These are phyloP conservation scores for Epichloe festucae DNA, from an alignment of 2,329 filamentous ascomycete species.

Conservation along the genomic window DNA sequence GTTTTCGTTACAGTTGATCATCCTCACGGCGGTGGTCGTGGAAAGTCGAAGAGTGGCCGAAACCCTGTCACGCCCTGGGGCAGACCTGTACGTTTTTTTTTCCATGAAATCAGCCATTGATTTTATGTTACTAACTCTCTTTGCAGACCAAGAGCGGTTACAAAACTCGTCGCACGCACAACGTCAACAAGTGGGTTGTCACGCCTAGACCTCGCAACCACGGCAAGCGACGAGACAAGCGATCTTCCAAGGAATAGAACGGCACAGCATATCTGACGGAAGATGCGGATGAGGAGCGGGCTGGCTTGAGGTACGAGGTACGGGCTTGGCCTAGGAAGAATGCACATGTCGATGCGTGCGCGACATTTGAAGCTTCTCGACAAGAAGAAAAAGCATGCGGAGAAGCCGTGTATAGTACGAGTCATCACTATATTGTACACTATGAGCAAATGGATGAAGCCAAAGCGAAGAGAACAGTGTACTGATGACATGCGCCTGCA, in stretches of 20 bases:
- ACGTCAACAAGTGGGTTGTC: constrained; percentile 86
- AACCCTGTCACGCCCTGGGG: constrained; percentile 96
- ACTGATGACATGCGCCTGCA: not conserved
- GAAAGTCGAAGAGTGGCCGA: constrained; percentile 97
- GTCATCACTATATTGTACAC: constrained; percentile 2
- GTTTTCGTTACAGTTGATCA: constrained; percentile 57
- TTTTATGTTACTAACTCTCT: not conserved
- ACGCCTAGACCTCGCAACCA: constrained; percentile 74
- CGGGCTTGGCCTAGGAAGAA: too few species aligned
- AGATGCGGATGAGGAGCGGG: too few species aligned
- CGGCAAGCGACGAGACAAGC: constrained; percentile 70
- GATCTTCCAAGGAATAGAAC: constrained; percentile 18
- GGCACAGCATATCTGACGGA: not conserved
- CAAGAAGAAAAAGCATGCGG: too few species aligned
- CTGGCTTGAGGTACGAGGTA: too few species aligned
- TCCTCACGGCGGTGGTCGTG: constrained; percentile 96
- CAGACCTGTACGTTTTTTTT: constrained; percentile 57
- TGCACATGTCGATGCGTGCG: not conserved
- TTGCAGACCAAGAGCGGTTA: constrained; percentile 64
- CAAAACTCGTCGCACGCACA: constrained; percentile 83
- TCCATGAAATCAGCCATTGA: too few species aligned
- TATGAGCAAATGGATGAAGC: not conserved
- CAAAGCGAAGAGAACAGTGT: not conserved
- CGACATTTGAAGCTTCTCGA: too few species aligned
- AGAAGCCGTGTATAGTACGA: constrained; percentile 2